Conservation (phyloP, 192 early-diverging fungal species). For the Backusella morwellensis region DNA sequence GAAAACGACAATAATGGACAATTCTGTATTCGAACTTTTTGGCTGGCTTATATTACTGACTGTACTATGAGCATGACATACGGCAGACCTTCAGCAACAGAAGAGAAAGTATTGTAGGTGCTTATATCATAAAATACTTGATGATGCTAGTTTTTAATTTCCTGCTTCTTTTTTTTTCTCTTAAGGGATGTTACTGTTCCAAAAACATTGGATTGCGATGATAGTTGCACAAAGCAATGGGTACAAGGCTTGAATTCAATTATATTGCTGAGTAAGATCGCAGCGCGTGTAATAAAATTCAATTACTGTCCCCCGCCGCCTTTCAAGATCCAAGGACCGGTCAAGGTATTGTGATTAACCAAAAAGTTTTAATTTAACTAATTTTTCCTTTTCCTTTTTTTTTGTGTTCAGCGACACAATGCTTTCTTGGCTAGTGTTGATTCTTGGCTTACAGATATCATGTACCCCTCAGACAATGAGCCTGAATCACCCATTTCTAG, state of each 20-base stretch:
- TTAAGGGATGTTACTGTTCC: conserved; percentile 18
- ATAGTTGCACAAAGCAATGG: conserved; percentile 26
- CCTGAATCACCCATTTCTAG: conserved; percentile 5
- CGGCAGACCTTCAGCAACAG: conserved; percentile 53
- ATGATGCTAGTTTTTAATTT: not conserved
- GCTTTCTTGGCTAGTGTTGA: conserved; percentile 23
- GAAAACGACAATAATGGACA: conserved; percentile 25
- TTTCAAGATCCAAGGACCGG: not conserved
- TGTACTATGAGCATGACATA: conserved; percentile 60
- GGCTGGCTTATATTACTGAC: conserved; percentile 68
- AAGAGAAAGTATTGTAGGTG: conserved; percentile 40
- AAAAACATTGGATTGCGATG: conserved; percentile 12
- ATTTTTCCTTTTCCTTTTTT: not conserved
- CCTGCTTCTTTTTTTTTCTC: not conserved
- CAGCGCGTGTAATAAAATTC: conserved; percentile 45
- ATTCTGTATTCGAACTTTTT: conserved; percentile 64
- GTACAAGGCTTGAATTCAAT: conserved; percentile 36
- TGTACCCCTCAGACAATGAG: conserved; percentile 5
- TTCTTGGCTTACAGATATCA: conserved; percentile 18
- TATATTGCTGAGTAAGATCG: conserved; percentile 42
- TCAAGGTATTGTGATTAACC: not conserved
- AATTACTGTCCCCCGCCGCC: conserved; percentile 33
- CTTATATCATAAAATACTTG: not conserved
- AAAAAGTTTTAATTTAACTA: not conserved
- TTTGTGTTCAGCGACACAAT: conserved; percentile 7